Conservation (phyloP, 768 basidiomycete species). For the Wakefieldia striispora region DNA sequence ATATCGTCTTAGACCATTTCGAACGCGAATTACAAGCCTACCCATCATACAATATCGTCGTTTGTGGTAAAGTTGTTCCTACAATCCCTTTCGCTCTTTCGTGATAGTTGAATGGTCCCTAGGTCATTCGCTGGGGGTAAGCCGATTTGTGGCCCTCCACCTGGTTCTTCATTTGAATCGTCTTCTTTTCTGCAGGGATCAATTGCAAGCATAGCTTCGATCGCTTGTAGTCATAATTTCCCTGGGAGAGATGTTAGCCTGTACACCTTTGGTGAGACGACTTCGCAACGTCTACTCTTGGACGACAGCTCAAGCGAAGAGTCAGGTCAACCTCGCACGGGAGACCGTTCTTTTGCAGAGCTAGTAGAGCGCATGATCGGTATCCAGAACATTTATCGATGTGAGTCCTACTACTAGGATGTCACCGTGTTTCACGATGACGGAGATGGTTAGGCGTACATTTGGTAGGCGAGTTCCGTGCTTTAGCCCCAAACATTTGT, state of each 20-base stretch:
- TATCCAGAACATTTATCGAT: constrained; percentile 39
- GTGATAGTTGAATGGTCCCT: background rate
- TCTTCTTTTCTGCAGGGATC: constrained; percentile 29
- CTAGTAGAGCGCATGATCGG: constrained; percentile 41
- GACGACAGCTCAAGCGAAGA: background rate
- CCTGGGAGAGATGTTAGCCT: constrained; percentile 26
- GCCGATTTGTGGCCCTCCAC: constrained; percentile 1
- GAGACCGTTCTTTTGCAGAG: constrained; percentile 39
- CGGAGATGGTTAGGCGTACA: constrained; percentile 37
- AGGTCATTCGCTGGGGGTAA: constrained; percentile 43
- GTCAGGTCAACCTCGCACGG: constrained; percentile 50
- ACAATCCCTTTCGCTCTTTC: background rate
- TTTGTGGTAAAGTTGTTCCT: constrained; percentile 26
- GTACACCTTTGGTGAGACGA: constrained; percentile 45
- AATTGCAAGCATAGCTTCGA: constrained; percentile 37
- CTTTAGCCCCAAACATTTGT: background rate
- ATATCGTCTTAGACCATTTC: constrained; percentile 29
- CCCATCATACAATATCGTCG: constrained; percentile 34
- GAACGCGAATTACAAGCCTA: constrained; percentile 29
- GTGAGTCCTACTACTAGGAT: constrained; percentile 19
- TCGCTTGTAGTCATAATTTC: constrained; percentile 33
- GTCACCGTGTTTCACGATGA: background rate
- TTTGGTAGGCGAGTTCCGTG: constrained; percentile 34
- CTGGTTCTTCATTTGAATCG: background rate
- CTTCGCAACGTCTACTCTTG: background rate